Conservation (phyloP, 2,329 filamentous ascomycete species). For the Alternaria angustiovoidea region DNA sequence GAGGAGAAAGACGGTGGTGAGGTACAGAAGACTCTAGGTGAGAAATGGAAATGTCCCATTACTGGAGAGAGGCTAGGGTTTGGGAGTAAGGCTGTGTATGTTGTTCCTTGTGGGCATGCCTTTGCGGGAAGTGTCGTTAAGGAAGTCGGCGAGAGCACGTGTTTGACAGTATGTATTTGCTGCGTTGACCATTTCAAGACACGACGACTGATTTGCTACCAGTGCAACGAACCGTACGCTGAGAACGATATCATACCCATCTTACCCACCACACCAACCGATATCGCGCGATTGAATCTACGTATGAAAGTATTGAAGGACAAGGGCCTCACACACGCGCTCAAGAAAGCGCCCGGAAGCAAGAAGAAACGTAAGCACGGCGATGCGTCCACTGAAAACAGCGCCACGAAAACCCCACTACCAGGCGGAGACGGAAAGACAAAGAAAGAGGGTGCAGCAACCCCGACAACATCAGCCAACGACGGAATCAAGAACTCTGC, state of each 20-base stretch:
- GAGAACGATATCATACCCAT: conserved; percentile 83
- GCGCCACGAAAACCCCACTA: conserved; percentile 20
- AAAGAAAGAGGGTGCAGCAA: conserved; percentile 25
- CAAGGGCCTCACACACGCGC: conserved; percentile 79
- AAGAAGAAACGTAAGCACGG: conserved; percentile 79
- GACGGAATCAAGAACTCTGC: conserved; percentile 85
- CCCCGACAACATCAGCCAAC: conserved; percentile 7
- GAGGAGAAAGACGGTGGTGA: conserved; percentile 51
- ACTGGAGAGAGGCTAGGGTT: conserved; percentile 87
- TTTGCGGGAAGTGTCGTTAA: conserved; percentile 88
- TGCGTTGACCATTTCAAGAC: neutral
- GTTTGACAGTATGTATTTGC: conserved; percentile 60
- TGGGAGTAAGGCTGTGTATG: conserved; percentile 79
- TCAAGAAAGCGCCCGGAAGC: conserved; percentile 77
- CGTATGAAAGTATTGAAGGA: conserved; percentile 74
- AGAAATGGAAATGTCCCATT: conserved; percentile 82
- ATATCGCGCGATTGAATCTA: conserved; percentile 71
- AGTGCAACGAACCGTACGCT: conserved; percentile 80
- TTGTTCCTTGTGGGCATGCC: conserved; percentile 94
- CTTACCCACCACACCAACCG: conserved; percentile 73
- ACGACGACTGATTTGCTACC: conserved; percentile 19
- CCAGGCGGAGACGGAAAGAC: conserved; percentile 35
- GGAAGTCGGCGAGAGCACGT: conserved; percentile 74
- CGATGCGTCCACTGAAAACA: conserved; percentile 12
- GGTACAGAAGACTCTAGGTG: conserved; percentile 55